phyloP scores from a whole-genome alignment of 2,329 filamentous ascomycete genomes.

The Xylariaceae sp. region DNA sequence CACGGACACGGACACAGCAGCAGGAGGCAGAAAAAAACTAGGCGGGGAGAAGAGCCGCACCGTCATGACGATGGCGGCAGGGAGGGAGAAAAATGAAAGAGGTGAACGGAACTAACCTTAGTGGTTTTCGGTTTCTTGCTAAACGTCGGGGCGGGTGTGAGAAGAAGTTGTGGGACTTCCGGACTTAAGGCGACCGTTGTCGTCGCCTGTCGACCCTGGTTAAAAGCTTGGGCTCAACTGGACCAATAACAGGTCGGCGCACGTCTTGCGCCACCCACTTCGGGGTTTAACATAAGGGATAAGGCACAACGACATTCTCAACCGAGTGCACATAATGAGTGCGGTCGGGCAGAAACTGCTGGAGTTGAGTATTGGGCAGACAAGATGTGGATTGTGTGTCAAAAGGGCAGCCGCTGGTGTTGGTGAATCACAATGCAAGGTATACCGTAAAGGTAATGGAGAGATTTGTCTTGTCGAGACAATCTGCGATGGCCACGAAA shows the following conservation, averaged over 20 bases:
- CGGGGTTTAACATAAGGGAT: neutral
- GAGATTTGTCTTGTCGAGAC: too few species aligned
- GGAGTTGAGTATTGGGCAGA: too few species aligned
- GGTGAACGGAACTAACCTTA: constrained; percentile 6
- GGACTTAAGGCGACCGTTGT: constrained; percentile 16
- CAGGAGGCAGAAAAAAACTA: neutral
- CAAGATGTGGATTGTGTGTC: too few species aligned
- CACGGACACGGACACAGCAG: neutral
- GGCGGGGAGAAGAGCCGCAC: neutral
- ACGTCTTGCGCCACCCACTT: neutral
- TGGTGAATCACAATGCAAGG: too few species aligned
- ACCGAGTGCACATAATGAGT: neutral
- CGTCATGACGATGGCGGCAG: neutral
- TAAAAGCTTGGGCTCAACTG: constrained; percentile 1
- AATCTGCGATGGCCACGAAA: too few species aligned
- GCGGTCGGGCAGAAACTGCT: too few species aligned
- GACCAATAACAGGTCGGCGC: neutral
- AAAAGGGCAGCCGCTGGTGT: too few species aligned
- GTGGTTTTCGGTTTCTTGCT: constrained; percentile 11
- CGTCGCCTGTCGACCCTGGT: constrained; percentile 11
- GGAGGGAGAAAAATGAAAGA: constrained; percentile 2
- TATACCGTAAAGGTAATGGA: too few species aligned
- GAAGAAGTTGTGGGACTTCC: constrained; percentile 22
- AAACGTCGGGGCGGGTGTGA: constrained; percentile 11
- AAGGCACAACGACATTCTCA: neutral